Evolutionary conservation across 2,329 filamentous ascomycete genomes (phyloP).

Genomic region (Hyphodiscus sp.): DNA sequence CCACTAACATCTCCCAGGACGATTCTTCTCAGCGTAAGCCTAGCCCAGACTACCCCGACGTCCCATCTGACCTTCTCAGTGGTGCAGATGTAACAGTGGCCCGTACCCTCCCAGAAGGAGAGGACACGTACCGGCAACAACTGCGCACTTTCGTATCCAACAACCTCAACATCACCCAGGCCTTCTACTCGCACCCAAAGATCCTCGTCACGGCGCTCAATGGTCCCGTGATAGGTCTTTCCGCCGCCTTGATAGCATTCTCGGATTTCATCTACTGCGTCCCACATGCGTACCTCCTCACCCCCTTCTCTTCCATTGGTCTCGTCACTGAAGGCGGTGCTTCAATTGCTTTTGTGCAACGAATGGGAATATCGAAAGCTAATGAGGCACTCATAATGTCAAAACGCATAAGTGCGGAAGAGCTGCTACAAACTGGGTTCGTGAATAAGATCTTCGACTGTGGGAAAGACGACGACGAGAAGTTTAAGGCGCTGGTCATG

Average conservation of each 20-base stretch:
- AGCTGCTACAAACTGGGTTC: constrained; percentile 71
- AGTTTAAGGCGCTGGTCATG: constrained; percentile 67
- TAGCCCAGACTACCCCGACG: not conserved
- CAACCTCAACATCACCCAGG: constrained; percentile 84
- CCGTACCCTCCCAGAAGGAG: constrained; percentile 35
- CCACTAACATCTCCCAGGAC: constrained; percentile 23
- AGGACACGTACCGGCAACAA: constrained; percentile 45
- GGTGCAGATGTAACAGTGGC: constrained; percentile 69
- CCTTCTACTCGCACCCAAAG: constrained; percentile 91
- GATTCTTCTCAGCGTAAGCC: constrained; percentile 78
- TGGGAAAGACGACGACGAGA: constrained; percentile 54
- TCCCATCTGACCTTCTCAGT: constrained; percentile 37
- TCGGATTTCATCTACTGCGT: constrained; percentile 90
- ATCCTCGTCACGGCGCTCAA: constrained; percentile 88
- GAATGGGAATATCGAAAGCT: constrained; percentile 73
- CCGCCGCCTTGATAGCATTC: constrained; percentile 73
- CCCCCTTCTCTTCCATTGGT: constrained; percentile 84
- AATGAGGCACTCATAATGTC: constrained; percentile 94
- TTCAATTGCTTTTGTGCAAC: constrained; percentile 68
- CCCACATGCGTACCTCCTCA: constrained; percentile 77
- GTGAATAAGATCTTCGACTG: constrained; percentile 73
- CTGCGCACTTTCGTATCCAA: constrained; percentile 69
- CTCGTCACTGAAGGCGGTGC: constrained; percentile 86
- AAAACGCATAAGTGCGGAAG: constrained; percentile 64
- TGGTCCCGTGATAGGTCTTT: constrained; percentile 83